Evolutionary conservation across 1,139 yeast genomes (phyloP), one percentile per base, ranked within the genome.

Genomic region (Geotrichum histeridarum): DNA sequence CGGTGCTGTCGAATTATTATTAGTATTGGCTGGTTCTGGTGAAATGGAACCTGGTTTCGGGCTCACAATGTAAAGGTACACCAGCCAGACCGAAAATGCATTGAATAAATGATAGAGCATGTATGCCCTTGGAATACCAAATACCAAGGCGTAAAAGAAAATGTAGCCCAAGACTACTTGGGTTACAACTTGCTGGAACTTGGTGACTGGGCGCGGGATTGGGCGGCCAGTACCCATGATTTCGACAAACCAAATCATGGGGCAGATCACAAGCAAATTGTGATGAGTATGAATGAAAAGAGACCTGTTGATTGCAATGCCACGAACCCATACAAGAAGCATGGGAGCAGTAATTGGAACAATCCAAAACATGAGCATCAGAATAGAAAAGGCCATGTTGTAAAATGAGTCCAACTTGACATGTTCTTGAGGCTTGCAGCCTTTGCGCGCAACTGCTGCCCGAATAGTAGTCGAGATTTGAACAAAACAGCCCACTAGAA

Each of bases 401-500:
- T 44, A 50, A 42, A 62, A 60, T 39, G 50, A 33, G 5, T 33
- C 30, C 3, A 33, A 7, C 8, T 5, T 32, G 22, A 14, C 8
- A 17, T 30, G 3, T 27, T 18, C 31, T 17, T 17, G 31, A 32
- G 17, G 11, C 48, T 32, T 33, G 37, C 37, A 33, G 37, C 14
- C 14, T 33, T 33, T 33, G n/a, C 12, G 37, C 2, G 41, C 14
- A 9, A 12, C 15, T 12, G 12, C 8, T 9, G n/a, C 33, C 22
- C 14, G 27, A 15, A 56, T 43, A 8, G 57, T 32, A 1, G 63
- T 53, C n/a, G 62, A 57, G 1, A 70, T 57, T 49, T 72, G 74
- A 12, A 84, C 59, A 30, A 82, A 32, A 55, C 81, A 74, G 48
- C 84, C 76, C 7, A 86, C 75, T 12, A 83, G 70, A 63, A 77